These are phyloP conservation scores for Stephania cephalantha DNA, from an alignment of 164 flowering plant species.

Conservation along the genomic window DNA sequence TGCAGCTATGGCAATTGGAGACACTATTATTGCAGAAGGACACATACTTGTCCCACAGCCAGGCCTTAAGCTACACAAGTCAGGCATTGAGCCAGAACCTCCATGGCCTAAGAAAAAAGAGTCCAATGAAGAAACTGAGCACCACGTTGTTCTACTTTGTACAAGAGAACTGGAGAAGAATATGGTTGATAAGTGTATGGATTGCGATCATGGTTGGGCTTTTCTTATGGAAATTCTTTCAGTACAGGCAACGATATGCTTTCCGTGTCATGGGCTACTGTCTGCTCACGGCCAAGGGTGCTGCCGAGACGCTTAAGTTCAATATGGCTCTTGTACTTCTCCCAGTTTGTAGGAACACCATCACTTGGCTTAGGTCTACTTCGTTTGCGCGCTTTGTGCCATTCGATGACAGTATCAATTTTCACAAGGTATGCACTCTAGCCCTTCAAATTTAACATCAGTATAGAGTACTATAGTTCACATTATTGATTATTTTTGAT, in stretches of 20 bases:
- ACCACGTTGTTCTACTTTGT: constrained; percentile 42
- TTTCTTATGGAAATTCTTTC: constrained; percentile 78
- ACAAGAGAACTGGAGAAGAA: constrained; percentile 85
- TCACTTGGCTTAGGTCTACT: constrained; percentile 92
- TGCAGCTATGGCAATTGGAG: constrained; percentile 98
- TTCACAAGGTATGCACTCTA: constrained; percentile 71
- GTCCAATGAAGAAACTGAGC: constrained; percentile 43
- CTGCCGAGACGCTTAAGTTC: constrained; percentile 89
- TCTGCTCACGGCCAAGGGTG: constrained; percentile 87
- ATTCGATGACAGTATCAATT: constrained; percentile 94
- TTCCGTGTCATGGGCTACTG: constrained; percentile 91
- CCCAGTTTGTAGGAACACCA: constrained; percentile 92
- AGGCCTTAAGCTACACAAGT: constrained; percentile 95
- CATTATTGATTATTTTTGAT: no score
- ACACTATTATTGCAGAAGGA: constrained; percentile 89
- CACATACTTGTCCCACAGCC: constrained; percentile 95
- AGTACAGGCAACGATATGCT: constrained; percentile 66
- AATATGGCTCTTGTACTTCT: constrained; percentile 92
- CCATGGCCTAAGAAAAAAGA: constrained; percentile 59
- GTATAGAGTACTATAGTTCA: no score
- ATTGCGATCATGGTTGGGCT: constrained; percentile 58
- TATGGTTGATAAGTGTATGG: constrained; percentile 89
- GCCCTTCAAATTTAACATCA: no score
- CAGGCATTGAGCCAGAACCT: constrained; percentile 96
- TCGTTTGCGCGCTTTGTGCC: constrained; percentile 51